Evolutionary conservation across 1,284 basidiomycete species (phyloP), one percentile per base, ranked within the genome.

Genomic region (Schizopora paradoxa): DNA sequence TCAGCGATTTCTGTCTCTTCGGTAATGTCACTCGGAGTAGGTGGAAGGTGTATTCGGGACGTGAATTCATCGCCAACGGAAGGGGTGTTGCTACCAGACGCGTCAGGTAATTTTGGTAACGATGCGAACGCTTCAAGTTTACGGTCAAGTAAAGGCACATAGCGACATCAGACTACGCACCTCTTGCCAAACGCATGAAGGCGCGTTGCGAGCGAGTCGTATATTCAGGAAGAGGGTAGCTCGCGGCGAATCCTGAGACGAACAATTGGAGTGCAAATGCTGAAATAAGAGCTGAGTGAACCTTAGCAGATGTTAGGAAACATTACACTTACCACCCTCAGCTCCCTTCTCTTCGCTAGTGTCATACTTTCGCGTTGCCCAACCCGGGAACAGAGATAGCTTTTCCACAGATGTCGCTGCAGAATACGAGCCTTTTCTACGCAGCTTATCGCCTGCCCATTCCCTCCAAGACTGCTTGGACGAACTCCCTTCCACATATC

Each of bases 121-220:
- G 76, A 66, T 18, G 80, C 82, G 56, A 82, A 82, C 19, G 72
- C 82, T 86, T 14, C 21, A n/a, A 40, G 22, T 42, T 31, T 29
- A 44, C 47, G 19, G n/a, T 45, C 31, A 42, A 23, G 16, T 40
- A 29, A 32, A 6, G 32, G n/a, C 29, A 41, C 45, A 45, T 33
- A 25, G 16, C 13, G 14, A 43, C 10, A 25, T 23, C 27, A 16
- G 18, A 4, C 44, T 26, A 43, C 69, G 31, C 56, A 89, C 90
- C 73, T 72, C 81, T 86, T 6, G 89, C 90, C 32, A 92, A 64
- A 16, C 74, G 73, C 47, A 91, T 70, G 55, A 92, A 86, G 0
- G 86, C 79, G 10, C 75, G 73, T 51, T 91, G 88, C 1, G 86
- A 80, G 4, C 86, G 77, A 38, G 79, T 83, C 1, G 79, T 74